phyloP scores from a whole-genome alignment of 192 early-diverging fungal genomes.

The Gaertneriomyces semiglobifer region DNA sequence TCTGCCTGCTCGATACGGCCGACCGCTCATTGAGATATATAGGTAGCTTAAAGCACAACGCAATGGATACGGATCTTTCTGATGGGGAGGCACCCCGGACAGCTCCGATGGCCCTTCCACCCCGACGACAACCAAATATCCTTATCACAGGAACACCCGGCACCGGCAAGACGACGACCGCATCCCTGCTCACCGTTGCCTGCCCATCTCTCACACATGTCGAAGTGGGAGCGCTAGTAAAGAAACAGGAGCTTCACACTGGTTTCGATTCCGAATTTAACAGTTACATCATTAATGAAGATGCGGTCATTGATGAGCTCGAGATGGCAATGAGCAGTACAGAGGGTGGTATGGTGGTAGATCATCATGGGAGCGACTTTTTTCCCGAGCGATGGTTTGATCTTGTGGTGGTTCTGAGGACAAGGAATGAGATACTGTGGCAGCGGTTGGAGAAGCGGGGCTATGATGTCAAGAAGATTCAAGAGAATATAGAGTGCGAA shows the following conservation, averaged over 20 bases:
- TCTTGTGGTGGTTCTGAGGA: conserved; percentile 84
- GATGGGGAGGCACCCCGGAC: background rate
- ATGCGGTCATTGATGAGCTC: conserved; percentile 85
- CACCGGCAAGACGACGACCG: conserved; percentile 53
- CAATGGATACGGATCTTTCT: conserved; percentile 3
- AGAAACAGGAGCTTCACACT: conserved; percentile 79
- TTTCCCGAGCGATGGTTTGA: conserved; percentile 99
- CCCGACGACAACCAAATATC: conserved; percentile 35
- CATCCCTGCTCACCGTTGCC: conserved; percentile 74
- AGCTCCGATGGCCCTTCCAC: background rate
- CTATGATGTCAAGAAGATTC: conserved; percentile 79
- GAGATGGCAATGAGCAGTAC: conserved; percentile 65
- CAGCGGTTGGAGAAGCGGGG: conserved; percentile 74
- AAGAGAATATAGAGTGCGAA: conserved; percentile 94
- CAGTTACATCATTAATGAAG: conserved; percentile 86
- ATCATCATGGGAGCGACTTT: conserved; percentile 92
- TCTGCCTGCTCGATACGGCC: no score
- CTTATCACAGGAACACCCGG: conserved; percentile 48
- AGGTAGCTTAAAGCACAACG: no score
- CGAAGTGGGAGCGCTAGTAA: conserved; percentile 84
- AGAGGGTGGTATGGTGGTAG: conserved; percentile 81
- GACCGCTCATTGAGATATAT: no score
- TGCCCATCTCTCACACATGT: conserved; percentile 67
- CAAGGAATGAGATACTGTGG: conserved; percentile 75
- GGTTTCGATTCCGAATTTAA: conserved; percentile 85